A percentile compares a stretch with the other conserved stretches of the same genome.
Conservation (phyloP, 2,329 filamentous ascomycete species). For the Fusarium sterilihyphosum region DNA sequence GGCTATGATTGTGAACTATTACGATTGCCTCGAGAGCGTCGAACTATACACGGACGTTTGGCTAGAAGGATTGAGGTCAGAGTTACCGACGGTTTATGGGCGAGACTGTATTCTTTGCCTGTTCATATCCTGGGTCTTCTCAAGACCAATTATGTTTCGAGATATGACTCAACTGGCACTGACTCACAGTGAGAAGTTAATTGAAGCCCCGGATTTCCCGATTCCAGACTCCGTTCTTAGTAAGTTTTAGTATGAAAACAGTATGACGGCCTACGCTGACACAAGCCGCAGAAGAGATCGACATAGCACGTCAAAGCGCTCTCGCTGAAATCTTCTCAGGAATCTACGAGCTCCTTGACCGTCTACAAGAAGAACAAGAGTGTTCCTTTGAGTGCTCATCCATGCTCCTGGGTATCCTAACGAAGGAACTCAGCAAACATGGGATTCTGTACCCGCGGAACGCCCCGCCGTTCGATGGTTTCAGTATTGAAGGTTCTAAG, state of each 20-base stretch:
- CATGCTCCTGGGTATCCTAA: background rate
- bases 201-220: slow-evolving; percentile 1
- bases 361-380: rapidly evolving
- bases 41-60: slow-evolving; percentile 10
- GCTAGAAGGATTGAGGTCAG: background rate
- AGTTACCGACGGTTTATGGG: background rate
- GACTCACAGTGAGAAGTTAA: background rate
- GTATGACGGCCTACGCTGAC: background rate
- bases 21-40: slow-evolving; percentile 35
- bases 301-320: background rate
- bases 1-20: slow-evolving; percentile 41
- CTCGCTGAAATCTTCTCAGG: background rate
- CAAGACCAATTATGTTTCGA: background rate
- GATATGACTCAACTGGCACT: slow-evolving; percentile 14
- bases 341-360: background rate
- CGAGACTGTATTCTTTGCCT: slow-evolving; percentile 15
- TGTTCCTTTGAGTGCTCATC: slow-evolving; percentile 5
- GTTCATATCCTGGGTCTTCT: slow-evolving; percentile 31
- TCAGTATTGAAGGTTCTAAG: background rate
- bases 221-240: background rate
- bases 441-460: background rate
- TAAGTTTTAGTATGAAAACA: background rate
- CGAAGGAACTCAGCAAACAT: background rate
- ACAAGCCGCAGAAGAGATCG: rapidly evolving
- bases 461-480: background rate